Evolutionary conservation across 129 eudicot genomes (phyloP).

Genomic region (Deinandra increscens): DNA sequence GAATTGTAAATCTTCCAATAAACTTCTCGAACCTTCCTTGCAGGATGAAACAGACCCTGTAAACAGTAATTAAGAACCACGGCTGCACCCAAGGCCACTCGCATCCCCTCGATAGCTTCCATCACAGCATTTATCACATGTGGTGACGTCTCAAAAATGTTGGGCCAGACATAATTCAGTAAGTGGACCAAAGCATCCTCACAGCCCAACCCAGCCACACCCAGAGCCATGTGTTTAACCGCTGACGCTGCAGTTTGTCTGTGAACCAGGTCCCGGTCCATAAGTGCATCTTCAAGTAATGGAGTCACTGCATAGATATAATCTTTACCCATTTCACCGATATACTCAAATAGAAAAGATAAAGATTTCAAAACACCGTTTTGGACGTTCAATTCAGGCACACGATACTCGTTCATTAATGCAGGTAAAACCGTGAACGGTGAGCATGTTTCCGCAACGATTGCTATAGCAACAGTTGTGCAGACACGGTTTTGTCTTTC

Average conservation of each 20-base stretch:
- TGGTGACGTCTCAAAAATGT: slow-evolving; percentile 93
- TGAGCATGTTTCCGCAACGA: slow-evolving; percentile 98
- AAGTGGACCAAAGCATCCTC: slow-evolving; percentile 89
- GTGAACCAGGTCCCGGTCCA: slow-evolving; percentile 91
- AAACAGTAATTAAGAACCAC: slow-evolving; percentile 85
- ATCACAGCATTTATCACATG: slow-evolving; percentile 91
- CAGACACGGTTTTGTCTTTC: slow-evolving; percentile 98
- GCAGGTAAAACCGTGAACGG: slow-evolving; percentile 95
- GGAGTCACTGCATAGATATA: slow-evolving; percentile 95
- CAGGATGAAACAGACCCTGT: slow-evolving; percentile 95
- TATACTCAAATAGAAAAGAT: slow-evolving; percentile 85
- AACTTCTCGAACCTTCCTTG: slow-evolving; percentile 95
- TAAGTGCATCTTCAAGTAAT: slow-evolving; percentile 85
- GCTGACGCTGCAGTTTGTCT: slow-evolving; percentile 94
- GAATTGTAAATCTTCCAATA: slow-evolving; percentile 97
- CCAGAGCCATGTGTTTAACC: slow-evolving; percentile 92
- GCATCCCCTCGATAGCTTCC: slow-evolving; percentile 98
- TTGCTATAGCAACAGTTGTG: slow-evolving; percentile 96
- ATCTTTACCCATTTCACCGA: slow-evolving; percentile 97
- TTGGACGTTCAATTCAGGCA: slow-evolving; percentile 90
- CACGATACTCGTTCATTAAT: slow-evolving; percentile 93
- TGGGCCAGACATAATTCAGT: slow-evolving; percentile 95
- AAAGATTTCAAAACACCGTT: slow-evolving; percentile 86
- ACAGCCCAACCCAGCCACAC: slow-evolving; percentile 93
- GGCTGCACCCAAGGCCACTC: slow-evolving; percentile 88